phyloP scores from a whole-genome alignment of 345 rosid species.

The Citropsis articulata region DNA sequence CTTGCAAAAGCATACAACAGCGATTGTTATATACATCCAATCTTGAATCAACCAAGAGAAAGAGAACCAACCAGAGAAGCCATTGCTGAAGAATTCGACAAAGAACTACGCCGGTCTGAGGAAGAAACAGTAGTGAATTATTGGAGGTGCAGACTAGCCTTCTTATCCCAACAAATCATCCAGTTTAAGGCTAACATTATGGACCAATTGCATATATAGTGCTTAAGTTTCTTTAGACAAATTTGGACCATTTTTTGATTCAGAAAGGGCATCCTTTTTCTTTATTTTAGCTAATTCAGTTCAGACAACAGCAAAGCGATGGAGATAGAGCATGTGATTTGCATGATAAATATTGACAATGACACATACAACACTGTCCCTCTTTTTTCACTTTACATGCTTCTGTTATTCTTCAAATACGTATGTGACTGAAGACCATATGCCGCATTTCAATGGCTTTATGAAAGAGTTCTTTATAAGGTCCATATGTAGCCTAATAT shows the following conservation, averaged over 20 bases:
- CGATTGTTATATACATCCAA: background rate
- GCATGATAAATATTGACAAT: background rate
- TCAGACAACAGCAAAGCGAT: constrained; percentile 5
- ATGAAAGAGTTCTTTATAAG: background rate
- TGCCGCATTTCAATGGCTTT: background rate
- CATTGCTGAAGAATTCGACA: background rate
- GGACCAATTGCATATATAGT: background rate
- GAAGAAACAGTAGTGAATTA: background rate
- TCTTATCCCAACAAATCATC: background rate
- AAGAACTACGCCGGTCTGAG: background rate
- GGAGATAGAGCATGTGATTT: constrained; percentile 11
- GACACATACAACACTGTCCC: background rate
- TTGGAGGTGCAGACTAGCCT: background rate
- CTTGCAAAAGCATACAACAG: background rate
- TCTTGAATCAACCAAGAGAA: background rate
- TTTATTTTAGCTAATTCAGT: too few relatives aligned
- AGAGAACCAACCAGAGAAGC: background rate
- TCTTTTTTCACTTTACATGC: background rate
- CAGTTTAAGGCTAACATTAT: background rate
- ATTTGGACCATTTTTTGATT: constrained; percentile 18
- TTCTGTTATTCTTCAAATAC: background rate
- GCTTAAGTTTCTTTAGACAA: background rate
- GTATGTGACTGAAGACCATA: background rate
- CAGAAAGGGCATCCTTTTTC: constrained; percentile 12
- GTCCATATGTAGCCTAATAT: background rate